A percentile compares a stretch with the other conserved stretches of the same genome.
phyloP scores from a whole-genome alignment of 257 asterid genomes.

The Henckelia pumila region DNA sequence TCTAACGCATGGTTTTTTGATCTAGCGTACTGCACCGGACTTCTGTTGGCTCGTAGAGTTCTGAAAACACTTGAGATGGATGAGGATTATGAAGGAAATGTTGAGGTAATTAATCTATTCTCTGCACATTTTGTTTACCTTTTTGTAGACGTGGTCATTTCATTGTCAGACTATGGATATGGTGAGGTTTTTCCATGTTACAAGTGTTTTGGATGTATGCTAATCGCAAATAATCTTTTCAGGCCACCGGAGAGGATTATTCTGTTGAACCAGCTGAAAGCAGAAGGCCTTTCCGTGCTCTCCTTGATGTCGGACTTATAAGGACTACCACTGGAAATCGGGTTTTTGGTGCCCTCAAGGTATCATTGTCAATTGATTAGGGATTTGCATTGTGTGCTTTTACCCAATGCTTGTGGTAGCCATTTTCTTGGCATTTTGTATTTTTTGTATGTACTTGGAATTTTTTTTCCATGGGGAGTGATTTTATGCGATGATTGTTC shows the following conservation, averaged over 20 bases:
- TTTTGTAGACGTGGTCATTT: not conserved
- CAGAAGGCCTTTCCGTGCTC: conserved; percentile 97
- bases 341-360: conserved; percentile 92
- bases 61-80: conserved; percentile 75
- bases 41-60: conserved; percentile 80
- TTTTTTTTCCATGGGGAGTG: no score
- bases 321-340: conserved; percentile 87
- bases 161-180: not conserved
- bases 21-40: conserved; percentile 90
- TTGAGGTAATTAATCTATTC: conserved; percentile 46
- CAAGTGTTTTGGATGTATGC: not conserved
- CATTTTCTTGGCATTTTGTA: not conserved
- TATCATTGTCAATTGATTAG: conserved; percentile 13
- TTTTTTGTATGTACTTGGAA: no score
- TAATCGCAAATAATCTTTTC: not conserved
- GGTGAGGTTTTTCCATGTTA: not conserved
- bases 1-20: not conserved
- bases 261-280: conserved; percentile 81
- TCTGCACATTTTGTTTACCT: not conserved
- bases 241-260: conserved; percentile 95
- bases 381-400: not conserved
- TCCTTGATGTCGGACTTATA: conserved; percentile 87
- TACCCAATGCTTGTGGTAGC: not conserved
- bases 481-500: no score
- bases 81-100: conserved; percentile 72